Conservation (phyloP, 306 rosid genomes). For the Rosa chinensis region DNA sequence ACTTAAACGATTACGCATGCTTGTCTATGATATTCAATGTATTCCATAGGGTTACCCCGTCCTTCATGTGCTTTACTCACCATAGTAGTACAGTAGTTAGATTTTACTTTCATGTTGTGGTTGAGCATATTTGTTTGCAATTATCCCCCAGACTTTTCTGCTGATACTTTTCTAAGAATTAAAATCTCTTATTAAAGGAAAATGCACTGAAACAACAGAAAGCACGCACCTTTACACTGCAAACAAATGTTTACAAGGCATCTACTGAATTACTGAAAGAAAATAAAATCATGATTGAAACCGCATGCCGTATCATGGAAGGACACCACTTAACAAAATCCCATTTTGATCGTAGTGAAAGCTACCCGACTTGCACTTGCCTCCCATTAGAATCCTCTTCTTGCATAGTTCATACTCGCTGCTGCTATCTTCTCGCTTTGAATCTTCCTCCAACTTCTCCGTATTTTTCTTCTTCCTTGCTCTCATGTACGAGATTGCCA, state of each 20-base stretch:
- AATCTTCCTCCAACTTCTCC: constrained; percentile 2
- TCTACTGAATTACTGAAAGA: neutral
- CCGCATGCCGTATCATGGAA: constrained; percentile 9
- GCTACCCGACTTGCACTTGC: constrained; percentile 54
- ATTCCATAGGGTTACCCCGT: no score
- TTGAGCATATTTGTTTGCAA: neutral
- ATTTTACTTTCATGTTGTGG: neutral
- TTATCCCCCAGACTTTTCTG: neutral
- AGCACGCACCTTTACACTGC: neutral
- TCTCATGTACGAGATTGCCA: constrained; percentile 8
- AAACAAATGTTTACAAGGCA: neutral
- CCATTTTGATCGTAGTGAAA: constrained; percentile 39
- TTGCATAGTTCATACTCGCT: constrained; percentile 41
- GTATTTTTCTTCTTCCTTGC: constrained; percentile 14
- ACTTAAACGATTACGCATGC: neutral
- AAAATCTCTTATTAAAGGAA: neutral
- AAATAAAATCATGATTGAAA: no score
- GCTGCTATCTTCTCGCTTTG: neutral
- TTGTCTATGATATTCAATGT: neutral
- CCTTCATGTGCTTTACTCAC: neutral
- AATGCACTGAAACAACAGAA: neutral
- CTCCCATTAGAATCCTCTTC: constrained; percentile 76
- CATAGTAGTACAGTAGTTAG: neutral
- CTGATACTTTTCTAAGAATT: neutral
- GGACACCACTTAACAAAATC: constrained; percentile 32